Evolutionary conservation across 192 early-diverging fungal species (phyloP).

Genomic region (Coemansia sp.): DNA sequence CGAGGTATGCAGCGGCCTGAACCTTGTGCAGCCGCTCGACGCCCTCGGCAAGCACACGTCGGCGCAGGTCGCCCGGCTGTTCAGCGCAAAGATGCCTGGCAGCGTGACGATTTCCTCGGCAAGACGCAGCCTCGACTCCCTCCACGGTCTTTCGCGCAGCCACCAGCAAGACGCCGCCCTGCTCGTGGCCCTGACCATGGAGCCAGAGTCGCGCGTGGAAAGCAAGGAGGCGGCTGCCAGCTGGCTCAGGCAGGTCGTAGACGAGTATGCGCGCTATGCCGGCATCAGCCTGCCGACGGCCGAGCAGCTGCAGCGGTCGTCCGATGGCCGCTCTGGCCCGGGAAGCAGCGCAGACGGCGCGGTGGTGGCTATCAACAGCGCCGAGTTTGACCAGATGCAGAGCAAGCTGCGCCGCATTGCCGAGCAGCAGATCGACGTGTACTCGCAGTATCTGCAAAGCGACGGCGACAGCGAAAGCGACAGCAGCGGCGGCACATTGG

Average conservation of each 20-base stretch:
- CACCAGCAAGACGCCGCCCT: constrained; percentile 74
- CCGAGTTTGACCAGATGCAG: constrained; percentile 77
- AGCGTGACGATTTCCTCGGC: constrained; percentile 74
- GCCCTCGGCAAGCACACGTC: constrained; percentile 77
- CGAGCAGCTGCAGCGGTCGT: constrained; percentile 6
- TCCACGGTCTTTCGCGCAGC: constrained; percentile 60
- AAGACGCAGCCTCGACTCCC: constrained; percentile 59
- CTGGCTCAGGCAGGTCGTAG: constrained; percentile 71
- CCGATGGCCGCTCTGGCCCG: neutral
- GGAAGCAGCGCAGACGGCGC: too few relatives aligned
- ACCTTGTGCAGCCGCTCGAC: constrained; percentile 52
- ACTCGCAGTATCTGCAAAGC: constrained; percentile 74
- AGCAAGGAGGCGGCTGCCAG: constrained; percentile 70
- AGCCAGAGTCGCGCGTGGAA: constrained; percentile 74
- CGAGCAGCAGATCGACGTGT: constrained; percentile 73
- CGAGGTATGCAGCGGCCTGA: constrained; percentile 73
- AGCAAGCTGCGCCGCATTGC: constrained; percentile 67
- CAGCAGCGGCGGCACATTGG: neutral
- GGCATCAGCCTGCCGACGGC: constrained; percentile 54
- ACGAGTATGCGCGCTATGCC: constrained; percentile 67
- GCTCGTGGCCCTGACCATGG: constrained; percentile 75
- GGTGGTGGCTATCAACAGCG: constrained; percentile 78
- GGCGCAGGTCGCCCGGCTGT: constrained; percentile 75
- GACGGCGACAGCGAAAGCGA: constrained; percentile 23
- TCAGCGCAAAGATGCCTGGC: constrained; percentile 90